A percentile compares a stretch with the other conserved stretches of the same genome.
These are phyloP conservation scores for Flaveria linearis DNA, from an alignment of 129 eudicot species.

Conservation along the genomic window DNA sequence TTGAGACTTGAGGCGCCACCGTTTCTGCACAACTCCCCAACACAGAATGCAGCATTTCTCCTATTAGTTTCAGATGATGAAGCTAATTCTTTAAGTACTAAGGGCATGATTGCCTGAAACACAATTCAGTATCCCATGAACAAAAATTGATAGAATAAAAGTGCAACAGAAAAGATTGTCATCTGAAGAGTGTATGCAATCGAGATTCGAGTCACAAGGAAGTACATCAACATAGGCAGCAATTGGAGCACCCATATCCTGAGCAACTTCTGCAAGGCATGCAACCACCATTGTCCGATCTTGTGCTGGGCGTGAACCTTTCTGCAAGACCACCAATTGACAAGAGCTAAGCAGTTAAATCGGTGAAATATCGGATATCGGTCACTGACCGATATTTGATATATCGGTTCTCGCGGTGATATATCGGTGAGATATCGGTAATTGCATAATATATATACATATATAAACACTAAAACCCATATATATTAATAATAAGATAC, in stretches of 20 bases:
- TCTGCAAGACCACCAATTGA: conserved; percentile 52
- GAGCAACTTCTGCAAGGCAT: conserved; percentile 98
- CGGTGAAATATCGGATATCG: no score
- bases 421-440: no score
- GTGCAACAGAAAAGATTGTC: neutral
- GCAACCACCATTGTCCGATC: conserved; percentile 99
- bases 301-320: conserved; percentile 89
- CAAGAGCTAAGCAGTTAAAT: no score
- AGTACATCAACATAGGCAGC: conserved; percentile 82
- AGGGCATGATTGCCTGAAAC: conserved; percentile 81
- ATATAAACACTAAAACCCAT: no score
- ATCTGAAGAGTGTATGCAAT: conserved; percentile 2
- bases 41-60: conserved; percentile 98
- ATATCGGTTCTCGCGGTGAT: no score
- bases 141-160: conserved; percentile 1
- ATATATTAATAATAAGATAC: no score
- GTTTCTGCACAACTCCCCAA: conserved; percentile 88
- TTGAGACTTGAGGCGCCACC: conserved; percentile 73
- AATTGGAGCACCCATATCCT: conserved; percentile 96
- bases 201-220: neutral
- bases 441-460: no score
- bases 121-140: conserved; percentile 19
- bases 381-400: no score
- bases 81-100: conserved; percentile 82
- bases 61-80: conserved; percentile 84